Base-by-base conservation (phyloP, 371 early-diverging fungal species). In the Basidiobolus meristosporus region DNA sequence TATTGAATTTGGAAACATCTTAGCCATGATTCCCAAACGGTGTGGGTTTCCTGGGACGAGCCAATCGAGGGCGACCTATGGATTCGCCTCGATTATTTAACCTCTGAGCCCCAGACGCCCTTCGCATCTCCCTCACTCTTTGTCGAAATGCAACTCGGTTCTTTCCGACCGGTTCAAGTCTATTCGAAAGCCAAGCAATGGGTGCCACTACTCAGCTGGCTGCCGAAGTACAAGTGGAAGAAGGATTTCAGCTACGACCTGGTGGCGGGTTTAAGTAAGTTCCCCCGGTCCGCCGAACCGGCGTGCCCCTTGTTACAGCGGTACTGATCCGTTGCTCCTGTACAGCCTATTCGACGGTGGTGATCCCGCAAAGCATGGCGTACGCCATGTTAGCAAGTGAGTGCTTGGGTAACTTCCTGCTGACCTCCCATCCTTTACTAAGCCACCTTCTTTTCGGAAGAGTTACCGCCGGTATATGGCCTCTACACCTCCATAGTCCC, bases 401-500 rank as follows among this genome's bases (percentile, higher is more conserved):
- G 34, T 31, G n/a, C n/a, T n/a, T n/a, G n/a, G n/a, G n/a, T n/a
- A n/a, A n/a, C n/a, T n/a, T n/a, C n/a, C n/a, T n/a, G n/a, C n/a
- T n/a, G n/a, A n/a, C n/a, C n/a, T n/a, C n/a, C n/a, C n/a, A n/a
- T n/a, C n/a, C n/a, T n/a, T n/a, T n/a, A n/a, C n/a, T n/a, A n/a
- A n/a, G n/a, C n/a, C n/a, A 31, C n/a, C 31, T 21, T 7, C n/a
- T 20, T 9, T 17, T 7, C 22, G n/a, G 16, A 17, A 40, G 41
- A 33, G 2, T 14, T 92, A 18, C 80, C 79, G 2, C 86, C 90
- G 2, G 67, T 84, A 9, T 70, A 83, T 49, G 96, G 96, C 21
- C 60, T 92, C 19, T 92, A 86, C 45, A 73, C 87, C 0, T 71
- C 78, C 34, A 73, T 77, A 6, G 70, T 84, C 33, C 84, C 92